Base-by-base conservation (phyloP, 1,284 basidiomycete species). In the Heterobasidion parviporum region DNA sequence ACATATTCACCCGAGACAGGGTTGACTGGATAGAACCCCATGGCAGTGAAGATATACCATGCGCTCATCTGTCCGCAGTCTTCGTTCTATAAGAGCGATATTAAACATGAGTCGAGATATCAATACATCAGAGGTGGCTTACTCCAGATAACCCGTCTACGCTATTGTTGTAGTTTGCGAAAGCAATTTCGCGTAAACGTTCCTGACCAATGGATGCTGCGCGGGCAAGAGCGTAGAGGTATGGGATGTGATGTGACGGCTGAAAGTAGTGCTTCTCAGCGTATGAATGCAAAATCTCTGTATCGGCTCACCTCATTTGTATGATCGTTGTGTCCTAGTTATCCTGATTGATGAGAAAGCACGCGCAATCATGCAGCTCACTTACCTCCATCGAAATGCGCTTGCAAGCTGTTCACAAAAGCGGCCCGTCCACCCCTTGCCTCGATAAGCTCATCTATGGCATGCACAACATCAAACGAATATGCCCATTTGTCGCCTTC, bases 31-130 rank as follows among this genome's bases (percentile, higher is more conserved):
- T 93, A 94, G 70, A 93, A 87, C 0, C 91, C 90, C 65, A 94
- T 74, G 1, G 87, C 82, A 48, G 82, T 84, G 70, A 92, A 93
- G 10, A 92, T 75, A 65, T 87, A 92, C 90, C 90, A 93, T 0
- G 89, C 86, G 63, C 85, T 89, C 88, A 92, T 92, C 67, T 93
- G 91, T 0, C 91, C 90, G 62, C 90, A 92, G 63, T 94, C 91
- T 67, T 94, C 91, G 64, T 93, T 94, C 82, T 89, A 61, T 10
- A 32, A 48, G 18, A 18, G 46, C 12, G 34, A 52, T 18, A 47
- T 38, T 34, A 44, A 10, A 50, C 36, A 52, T 54, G 58, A 20
- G 26, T 26, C 36, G 34, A 34, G 43, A 8, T 8, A 16, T 47
- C 50, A 43, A 50, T 38, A 55, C 46, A 26, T 16, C 44, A 49